phyloP scores from a whole-genome alignment of 306 rosid species.

The Mimosa bimucronata region DNA sequence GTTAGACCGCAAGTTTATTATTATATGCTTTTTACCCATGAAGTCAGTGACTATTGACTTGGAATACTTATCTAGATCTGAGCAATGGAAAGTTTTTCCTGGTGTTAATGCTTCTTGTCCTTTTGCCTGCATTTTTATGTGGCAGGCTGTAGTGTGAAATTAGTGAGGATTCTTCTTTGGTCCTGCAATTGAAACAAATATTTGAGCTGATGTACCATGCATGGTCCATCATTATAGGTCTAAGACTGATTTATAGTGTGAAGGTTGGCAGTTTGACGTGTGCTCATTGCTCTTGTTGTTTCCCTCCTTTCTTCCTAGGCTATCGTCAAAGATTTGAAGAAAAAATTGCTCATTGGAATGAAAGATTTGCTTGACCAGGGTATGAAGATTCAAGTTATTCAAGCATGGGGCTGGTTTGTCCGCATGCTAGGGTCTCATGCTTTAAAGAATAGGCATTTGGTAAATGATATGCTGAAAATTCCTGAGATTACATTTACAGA shows the following conservation, averaged over 20 bases:
- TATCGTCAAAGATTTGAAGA: slow-evolving; percentile 74
- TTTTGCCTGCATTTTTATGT: slow-evolving; percentile 23
- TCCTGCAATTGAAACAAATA: slow-evolving; percentile 10
- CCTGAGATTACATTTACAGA: slow-evolving; percentile 82
- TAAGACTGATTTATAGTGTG: slow-evolving; percentile 13
- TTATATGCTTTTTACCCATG: slow-evolving; percentile 17
- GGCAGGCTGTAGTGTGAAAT: slow-evolving; percentile 15
- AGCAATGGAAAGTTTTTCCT: slow-evolving; percentile 20
- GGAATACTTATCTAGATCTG: not conserved
- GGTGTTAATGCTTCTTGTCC: slow-evolving; percentile 12
- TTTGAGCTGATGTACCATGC: not conserved
- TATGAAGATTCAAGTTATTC: slow-evolving; percentile 71
- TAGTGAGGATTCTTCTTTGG: not conserved
- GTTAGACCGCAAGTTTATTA: slow-evolving; percentile 3
- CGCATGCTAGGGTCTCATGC: slow-evolving; percentile 71
- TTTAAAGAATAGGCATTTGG: slow-evolving; percentile 63
- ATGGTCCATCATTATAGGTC: slow-evolving; percentile 26
- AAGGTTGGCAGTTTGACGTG: slow-evolving; percentile 18
- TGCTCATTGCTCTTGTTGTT: slow-evolving; percentile 24
- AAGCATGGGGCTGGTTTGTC: slow-evolving; percentile 93
- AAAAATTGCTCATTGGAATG: slow-evolving; percentile 60
- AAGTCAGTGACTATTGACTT: not conserved
- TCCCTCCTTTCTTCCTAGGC: slow-evolving; percentile 45
- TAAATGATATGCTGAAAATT: slow-evolving; percentile 81
- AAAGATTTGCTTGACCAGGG: slow-evolving; percentile 63